A percentile compares a stretch with the other conserved stretches of the same genome.
These are phyloP conservation scores for Linnemannia zychae DNA, from an alignment of 192 early-diverging fungal species.

Conservation along the genomic window DNA sequence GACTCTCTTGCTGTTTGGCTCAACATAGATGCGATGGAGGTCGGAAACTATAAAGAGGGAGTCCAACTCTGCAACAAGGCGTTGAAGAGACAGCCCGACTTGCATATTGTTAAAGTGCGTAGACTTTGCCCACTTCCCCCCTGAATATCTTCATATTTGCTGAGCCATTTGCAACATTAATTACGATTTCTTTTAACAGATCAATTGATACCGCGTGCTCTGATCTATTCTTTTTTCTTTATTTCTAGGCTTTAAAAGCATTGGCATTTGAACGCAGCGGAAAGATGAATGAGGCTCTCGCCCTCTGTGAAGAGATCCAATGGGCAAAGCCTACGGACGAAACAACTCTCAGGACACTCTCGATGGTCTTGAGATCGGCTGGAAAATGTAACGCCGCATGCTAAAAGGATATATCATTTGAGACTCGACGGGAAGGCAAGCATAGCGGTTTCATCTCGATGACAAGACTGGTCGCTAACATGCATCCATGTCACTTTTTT, in stretches of 20 bases:
- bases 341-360: conserved; percentile 70
- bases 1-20: not conserved
- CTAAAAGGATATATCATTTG: not conserved
- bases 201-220: not conserved
- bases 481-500: not conserved
- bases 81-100: conserved; percentile 78
- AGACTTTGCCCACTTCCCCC: not conserved
- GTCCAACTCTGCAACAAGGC: conserved; percentile 73
- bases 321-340: conserved; percentile 71
- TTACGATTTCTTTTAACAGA: not conserved
- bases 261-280: conserved; percentile 76
- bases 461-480: not conserved
- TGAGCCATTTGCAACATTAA: not conserved
- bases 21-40: conserved; percentile 72
- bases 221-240: not conserved
- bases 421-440: not conserved
- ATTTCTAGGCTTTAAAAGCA: conserved; percentile 79
- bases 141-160: not conserved
- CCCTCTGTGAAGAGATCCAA: conserved; percentile 74
- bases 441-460: not conserved
- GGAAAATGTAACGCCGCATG: conserved; percentile 60
- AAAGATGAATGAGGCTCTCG: conserved; percentile 70
- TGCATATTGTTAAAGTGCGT: conserved; percentile 73
- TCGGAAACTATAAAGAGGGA: conserved; percentile 74
- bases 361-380: conserved; percentile 67